Conservation (phyloP, 1,284 basidiomycete species). For the Leccinum huronense region DNA sequence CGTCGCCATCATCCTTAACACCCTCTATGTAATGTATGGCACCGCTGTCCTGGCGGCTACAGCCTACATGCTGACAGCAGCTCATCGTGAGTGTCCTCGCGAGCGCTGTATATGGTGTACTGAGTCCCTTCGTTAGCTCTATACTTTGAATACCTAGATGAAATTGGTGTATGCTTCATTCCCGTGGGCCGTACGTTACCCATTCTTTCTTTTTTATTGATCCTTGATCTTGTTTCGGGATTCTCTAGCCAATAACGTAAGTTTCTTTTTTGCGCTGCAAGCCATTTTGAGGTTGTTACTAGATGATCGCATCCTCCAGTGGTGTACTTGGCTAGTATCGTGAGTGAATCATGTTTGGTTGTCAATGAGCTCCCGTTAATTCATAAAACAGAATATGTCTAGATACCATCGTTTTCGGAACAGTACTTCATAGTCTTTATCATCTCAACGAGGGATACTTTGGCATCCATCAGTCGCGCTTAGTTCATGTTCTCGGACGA, state of each 20-base stretch:
- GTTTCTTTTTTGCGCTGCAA: constrained; percentile 4
- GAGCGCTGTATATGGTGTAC: neutral
- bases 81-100: constrained; percentile 12
- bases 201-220: neutral
- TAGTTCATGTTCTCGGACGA: constrained; percentile 18
- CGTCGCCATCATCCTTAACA: neutral
- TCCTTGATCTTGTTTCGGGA: neutral
- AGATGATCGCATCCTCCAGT: constrained; percentile 13
- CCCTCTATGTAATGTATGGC: constrained; percentile 18
- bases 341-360: constrained; percentile 6
- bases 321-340: constrained; percentile 19
- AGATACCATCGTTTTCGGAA: constrained; percentile 15
- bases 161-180: constrained; percentile 14
- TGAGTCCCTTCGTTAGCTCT: constrained; percentile 3
- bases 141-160: constrained; percentile 11
- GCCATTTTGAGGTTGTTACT: neutral
- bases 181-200: constrained; percentile 14
- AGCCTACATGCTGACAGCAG: neutral
- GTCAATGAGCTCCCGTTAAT: neutral
- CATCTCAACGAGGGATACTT: neutral
- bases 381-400: constrained; percentile 15
- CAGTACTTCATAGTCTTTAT: constrained; percentile 12
- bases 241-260: constrained; percentile 15
- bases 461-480: constrained; percentile 7
- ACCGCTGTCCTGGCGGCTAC: constrained; percentile 1